Evolutionary conservation across 164 flowering plant species (phyloP), one percentile per base, ranked within the genome.

Genomic region (Magnolia changhungtana): DNA sequence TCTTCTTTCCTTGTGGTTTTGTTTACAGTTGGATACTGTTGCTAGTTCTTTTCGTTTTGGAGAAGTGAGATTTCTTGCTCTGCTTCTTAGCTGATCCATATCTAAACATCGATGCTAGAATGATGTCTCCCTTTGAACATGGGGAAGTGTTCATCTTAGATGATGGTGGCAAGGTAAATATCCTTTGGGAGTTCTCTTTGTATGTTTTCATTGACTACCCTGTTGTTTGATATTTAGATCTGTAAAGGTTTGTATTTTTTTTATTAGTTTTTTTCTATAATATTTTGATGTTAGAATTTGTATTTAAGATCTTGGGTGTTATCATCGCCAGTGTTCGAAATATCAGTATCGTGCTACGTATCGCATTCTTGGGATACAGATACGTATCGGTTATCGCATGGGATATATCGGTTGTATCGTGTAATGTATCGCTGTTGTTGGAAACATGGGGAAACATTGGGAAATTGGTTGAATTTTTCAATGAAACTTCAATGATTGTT

Each of bases 121-220:
- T 98, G 0, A 95, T 95, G 99, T 93, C 98, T 50, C 99, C 99
- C 73, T 88, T 92, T 67, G 98, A 95, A 86, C 99, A 95, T 58
- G 99, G 99, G 2, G 99, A 95, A 81, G 98, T 95, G 69, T 95
- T 81, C 80, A 98, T 95, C 70, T 85, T 93, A 73, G 98, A 95
- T 79, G 99, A 95, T 78, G 99, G 99, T 16, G 97, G 98, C 6
- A 98, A 95, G 99, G 98, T 93, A 87, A 79, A 21, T 3, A 1
- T 58, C 13, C 49, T 76, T 63, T 21, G 51, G 21, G 37, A 31
- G 51, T 52, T 24, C 59, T 65, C 50, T 0, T 27, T 14, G 29
- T 1, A 13, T 10, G 14, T 0, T 71, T 50, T 75, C 6, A 1
- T 71, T 45, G 37, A 37, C 55, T 23, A 52, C 27, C 18, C 27